Evolutionary conservation across 176 grass and related monocot species (phyloP).

Genomic region (Carex pumila): DNA sequence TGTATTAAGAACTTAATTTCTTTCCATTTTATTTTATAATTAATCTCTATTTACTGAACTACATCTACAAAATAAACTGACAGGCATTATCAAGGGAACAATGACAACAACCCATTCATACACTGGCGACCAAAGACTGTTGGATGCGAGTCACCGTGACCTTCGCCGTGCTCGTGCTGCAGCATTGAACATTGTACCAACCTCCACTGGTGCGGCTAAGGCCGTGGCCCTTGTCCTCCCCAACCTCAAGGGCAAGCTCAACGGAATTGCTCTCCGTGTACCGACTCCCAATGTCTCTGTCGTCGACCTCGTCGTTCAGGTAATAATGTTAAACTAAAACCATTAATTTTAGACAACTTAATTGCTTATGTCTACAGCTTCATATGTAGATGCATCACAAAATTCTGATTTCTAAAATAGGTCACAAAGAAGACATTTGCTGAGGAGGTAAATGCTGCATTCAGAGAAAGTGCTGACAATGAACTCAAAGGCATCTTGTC

Average conservation of each 20-base stretch:
- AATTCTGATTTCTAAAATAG: not conserved
- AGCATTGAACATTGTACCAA: slow-evolving; percentile 45
- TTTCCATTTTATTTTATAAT: not conserved
- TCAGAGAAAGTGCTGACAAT: slow-evolving; percentile 37
- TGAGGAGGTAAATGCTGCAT: slow-evolving; percentile 45
- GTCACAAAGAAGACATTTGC: slow-evolving; percentile 48
- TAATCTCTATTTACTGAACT: not conserved
- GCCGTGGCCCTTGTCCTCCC: slow-evolving; percentile 50
- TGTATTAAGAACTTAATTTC: not conserved
- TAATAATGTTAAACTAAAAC: slow-evolving; percentile 1
- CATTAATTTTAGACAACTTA: not conserved
- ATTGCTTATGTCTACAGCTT: too few species aligned
- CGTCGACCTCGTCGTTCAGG: slow-evolving; percentile 49
- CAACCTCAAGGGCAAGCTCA: slow-evolving; percentile 54
- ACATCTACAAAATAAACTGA: slow-evolving; percentile 1
- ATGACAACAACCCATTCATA: slow-evolving; percentile 62
- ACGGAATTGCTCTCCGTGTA: slow-evolving; percentile 45
- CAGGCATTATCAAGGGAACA: slow-evolving; percentile 28
- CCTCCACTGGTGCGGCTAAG: slow-evolving; percentile 47
- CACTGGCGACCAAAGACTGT: slow-evolving; percentile 48
- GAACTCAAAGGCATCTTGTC: slow-evolving; percentile 42
- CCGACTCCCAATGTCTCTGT: slow-evolving; percentile 55
- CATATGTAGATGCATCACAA: not conserved
- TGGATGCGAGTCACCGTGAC: slow-evolving; percentile 52
- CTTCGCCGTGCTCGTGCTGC: slow-evolving; percentile 46